phyloP scores from a whole-genome alignment of 73 alveolate genomes.

The Halteria grandinella region DNA sequence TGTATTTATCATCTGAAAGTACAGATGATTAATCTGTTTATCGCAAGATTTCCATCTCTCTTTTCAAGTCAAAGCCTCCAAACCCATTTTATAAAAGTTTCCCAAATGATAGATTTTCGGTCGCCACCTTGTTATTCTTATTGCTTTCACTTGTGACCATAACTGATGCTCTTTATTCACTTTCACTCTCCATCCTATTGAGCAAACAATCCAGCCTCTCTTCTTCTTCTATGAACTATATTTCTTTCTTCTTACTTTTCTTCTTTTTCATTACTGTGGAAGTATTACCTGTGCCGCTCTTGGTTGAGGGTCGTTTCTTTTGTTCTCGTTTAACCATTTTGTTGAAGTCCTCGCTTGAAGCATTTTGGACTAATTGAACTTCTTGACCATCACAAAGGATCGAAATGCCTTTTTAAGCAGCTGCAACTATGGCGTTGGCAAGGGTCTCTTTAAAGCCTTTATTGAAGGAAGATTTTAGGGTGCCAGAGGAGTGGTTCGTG shows the following conservation, averaged over 20 bases:
- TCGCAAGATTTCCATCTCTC: constrained; percentile 43
- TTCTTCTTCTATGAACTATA: background rate
- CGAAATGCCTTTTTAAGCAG: no score
- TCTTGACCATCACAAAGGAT: no score
- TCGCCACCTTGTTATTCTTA: background rate
- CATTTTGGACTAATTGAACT: background rate
- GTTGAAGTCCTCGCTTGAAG: background rate
- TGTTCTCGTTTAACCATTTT: background rate
- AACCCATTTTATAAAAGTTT: background rate
- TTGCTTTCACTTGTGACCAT: background rate
- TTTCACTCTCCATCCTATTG: constrained; percentile 4
- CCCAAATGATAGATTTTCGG: background rate
- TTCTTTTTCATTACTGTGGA: no score
- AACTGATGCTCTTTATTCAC: background rate
- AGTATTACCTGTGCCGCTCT: background rate
- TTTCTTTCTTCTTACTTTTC: background rate
- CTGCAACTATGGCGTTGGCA: no score
- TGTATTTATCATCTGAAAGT: constrained; percentile 1
- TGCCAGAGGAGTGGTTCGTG: no score
- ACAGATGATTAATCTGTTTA: constrained; percentile 25
- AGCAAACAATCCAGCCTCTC: background rate
- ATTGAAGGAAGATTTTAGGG: no score
- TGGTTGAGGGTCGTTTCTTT: background rate
- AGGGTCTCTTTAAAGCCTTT: no score
- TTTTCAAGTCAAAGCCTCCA: constrained; percentile 25